These are phyloP conservation scores for Stachybotrys echinatus DNA, from an alignment of 2,329 filamentous ascomycete species.

Conservation along the genomic window DNA sequence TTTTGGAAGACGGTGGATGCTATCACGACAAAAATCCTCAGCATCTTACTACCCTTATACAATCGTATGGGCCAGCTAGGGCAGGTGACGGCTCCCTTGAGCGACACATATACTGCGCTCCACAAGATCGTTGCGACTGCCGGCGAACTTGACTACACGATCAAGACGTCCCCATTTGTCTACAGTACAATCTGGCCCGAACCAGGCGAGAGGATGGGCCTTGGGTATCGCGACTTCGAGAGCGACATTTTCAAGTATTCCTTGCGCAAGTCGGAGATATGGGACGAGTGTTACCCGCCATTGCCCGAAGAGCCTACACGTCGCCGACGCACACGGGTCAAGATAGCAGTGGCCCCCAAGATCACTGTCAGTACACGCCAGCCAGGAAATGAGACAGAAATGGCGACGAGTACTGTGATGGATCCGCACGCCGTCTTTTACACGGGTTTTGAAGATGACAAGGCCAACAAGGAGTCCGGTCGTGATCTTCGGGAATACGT, in stretches of 20 bases:
- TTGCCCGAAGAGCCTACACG: background rate
- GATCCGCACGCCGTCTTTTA: constrained; percentile 23
- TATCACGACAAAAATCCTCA: constrained; percentile 13
- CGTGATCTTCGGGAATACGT: background rate
- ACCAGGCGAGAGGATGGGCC: constrained; percentile 19
- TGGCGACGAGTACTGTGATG: no score
- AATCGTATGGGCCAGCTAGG: constrained; percentile 9
- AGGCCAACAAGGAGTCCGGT: constrained; percentile 11
- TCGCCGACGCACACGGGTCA: constrained; percentile 18
- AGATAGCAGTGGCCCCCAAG: constrained; percentile 21
- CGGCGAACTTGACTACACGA: constrained; percentile 22
- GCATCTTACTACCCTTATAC: constrained; percentile 18
- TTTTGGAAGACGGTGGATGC: constrained; percentile 26
- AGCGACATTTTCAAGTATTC: constrained; percentile 11
- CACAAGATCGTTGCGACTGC: constrained; percentile 23
- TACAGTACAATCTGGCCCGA: constrained; percentile 18
- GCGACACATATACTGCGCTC: constrained; percentile 15
- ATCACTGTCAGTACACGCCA: constrained; percentile 14
- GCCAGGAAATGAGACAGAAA: no score
- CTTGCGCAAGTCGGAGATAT: constrained; percentile 3
- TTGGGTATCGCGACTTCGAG: constrained; percentile 14
- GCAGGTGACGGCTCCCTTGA: constrained; percentile 4
- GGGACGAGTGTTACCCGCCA: constrained; percentile 3
- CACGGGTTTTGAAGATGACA: constrained; percentile 13
- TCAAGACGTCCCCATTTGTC: constrained; percentile 16